Evolutionary conservation across 148 eudicot species (phyloP), one percentile per base, ranked within the genome.

Genomic region (Camellia granthamiana): DNA sequence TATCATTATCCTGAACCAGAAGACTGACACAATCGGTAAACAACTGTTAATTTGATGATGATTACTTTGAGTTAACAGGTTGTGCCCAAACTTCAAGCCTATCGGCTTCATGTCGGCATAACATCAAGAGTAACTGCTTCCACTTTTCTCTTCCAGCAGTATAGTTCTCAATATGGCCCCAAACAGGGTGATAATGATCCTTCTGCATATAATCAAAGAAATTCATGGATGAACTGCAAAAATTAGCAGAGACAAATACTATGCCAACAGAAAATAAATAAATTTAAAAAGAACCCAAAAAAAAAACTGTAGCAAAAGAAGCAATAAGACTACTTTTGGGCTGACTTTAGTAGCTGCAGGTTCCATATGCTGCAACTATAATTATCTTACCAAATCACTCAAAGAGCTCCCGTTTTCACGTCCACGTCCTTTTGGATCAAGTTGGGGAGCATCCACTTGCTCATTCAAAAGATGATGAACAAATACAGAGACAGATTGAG

Each of bases 21-120:
- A 41, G 15, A 49, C 10, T 38, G 12, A 30, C 21, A 38, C 42
- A 43, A 2, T 42, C 44, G 12, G 59, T 12, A 63, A 65, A 64
- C 16, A 55, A 66, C 1, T 21, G 43, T 4, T 9, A 38, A 64
- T 44, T 77, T 42, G 46, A 23, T 54, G n/a, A 77, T 10, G 59
- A 74, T 86, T 94, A 94, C 98, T 92, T 96, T 76, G 95, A 49
- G 84, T 84, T 89, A 74, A 87, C 79, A 77, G 98, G 98, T 78
- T 94, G 95, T 42, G 99, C 97, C 99, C 99, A 97, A 80, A 97
- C 94, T 81, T 97, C 99, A 84, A 97, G 99, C 84, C 99, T 90
- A 81, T 97, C 97, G 72, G 97, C 94, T 84, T 97, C 99, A 82
- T 92, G 91, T 80, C 94, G 99, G 89, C 98, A 94, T 76, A 97